Conservation (phyloP, 805 yeast species). For the Suhomyces sp. region DNA sequence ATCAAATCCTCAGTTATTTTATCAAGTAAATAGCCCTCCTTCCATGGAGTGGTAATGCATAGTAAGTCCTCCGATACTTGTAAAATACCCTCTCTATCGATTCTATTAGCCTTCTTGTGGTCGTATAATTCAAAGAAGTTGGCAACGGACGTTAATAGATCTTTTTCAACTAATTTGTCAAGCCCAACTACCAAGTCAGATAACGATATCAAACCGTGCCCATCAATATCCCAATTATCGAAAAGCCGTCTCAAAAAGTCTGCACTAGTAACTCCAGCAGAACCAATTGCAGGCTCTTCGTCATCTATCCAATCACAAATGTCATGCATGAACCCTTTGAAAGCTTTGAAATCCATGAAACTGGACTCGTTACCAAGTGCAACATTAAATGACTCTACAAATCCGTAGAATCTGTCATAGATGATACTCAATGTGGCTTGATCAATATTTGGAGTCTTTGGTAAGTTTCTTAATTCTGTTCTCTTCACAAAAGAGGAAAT, state of each 20-base stretch:
- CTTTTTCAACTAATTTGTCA: constrained; percentile 65
- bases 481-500: constrained; percentile 89
- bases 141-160: constrained; percentile 75
- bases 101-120: constrained; percentile 52
- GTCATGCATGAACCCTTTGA: constrained; percentile 71
- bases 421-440: constrained; percentile 62
- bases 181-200: constrained; percentile 73
- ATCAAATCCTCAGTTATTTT: constrained; percentile 59
- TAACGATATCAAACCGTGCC: constrained; percentile 57
- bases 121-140: constrained; percentile 80
- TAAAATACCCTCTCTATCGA: constrained; percentile 77
- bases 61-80: constrained; percentile 85
- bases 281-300: neutral
- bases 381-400: constrained; percentile 64
- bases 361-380: constrained; percentile 50
- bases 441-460: constrained; percentile 63
- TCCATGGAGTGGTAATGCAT: constrained; percentile 81
- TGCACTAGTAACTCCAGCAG: constrained; percentile 14
- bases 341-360: constrained; percentile 73
- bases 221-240: constrained; percentile 64
- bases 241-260: constrained; percentile 63
- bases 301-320: constrained; percentile 70
- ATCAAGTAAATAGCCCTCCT: constrained; percentile 69
- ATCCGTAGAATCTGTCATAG: constrained; percentile 81
- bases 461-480: constrained; percentile 84